phyloP scores from a whole-genome alignment of 495 filamentous ascomycete genomes.

The Sabuloglossum arenarium region DNA sequence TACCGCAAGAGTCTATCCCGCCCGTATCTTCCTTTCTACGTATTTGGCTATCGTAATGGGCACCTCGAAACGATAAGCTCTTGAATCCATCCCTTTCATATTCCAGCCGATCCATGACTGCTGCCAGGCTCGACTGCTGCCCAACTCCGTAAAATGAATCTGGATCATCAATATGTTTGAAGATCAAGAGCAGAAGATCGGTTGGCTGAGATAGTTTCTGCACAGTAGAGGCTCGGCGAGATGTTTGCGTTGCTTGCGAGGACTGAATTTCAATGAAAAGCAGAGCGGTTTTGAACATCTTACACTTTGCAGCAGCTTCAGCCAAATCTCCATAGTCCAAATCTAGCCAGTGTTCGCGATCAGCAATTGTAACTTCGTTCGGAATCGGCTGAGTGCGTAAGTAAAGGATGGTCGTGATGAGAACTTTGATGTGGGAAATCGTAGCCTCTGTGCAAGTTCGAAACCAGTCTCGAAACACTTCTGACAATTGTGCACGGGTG shows the following conservation, averaged over 20 bases:
- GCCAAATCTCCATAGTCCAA: constrained; percentile 55
- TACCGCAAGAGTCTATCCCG: constrained; percentile 18
- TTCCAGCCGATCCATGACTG: constrained; percentile 65
- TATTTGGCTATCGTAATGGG: constrained; percentile 75
- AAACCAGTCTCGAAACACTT: constrained; percentile 29
- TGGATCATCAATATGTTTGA: constrained; percentile 80
- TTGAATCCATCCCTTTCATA: constrained; percentile 79
- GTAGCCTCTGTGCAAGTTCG: constrained; percentile 15
- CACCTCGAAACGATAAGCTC: constrained; percentile 74
- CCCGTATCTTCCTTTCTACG: constrained; percentile 25
- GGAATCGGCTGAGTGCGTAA: constrained; percentile 62
- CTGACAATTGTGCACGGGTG: constrained; percentile 27
- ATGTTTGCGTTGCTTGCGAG: constrained; percentile 29
- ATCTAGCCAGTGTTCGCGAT: constrained; percentile 70
- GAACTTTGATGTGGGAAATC: constrained; percentile 30
- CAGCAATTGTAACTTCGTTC: constrained; percentile 50
- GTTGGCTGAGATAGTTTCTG: constrained; percentile 33
- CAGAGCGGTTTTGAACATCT: constrained; percentile 70
- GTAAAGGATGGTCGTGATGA: constrained; percentile 72
- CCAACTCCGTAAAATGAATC: constrained; percentile 92
- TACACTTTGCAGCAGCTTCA: constrained; percentile 55
- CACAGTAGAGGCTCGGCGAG: constrained; percentile 43
- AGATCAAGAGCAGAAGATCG: constrained; percentile 57
- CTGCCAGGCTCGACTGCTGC: constrained; percentile 49
- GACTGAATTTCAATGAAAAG: constrained; percentile 58